Percentiles rank a stretch among this genome's conserved stretches.
phyloP scores from a whole-genome alignment of 2,329 filamentous ascomycete species.

The Apiospora rasikravindrae region DNA sequence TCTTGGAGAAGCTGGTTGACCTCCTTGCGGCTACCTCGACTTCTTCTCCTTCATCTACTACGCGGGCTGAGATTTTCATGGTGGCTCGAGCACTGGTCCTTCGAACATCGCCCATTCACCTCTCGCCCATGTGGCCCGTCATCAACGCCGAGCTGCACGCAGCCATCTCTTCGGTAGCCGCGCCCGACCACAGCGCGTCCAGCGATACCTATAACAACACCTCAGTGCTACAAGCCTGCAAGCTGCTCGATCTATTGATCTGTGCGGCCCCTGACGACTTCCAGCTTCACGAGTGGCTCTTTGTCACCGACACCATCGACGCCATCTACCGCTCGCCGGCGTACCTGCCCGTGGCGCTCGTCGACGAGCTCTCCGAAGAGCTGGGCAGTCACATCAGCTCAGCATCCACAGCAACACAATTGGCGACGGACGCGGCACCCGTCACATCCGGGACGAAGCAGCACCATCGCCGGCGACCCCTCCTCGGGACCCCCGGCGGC shows the following conservation, averaged over 20 bases:
- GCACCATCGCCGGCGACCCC: conserved; percentile 46
- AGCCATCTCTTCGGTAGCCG: conserved; percentile 75
- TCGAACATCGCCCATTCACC: conserved; percentile 77
- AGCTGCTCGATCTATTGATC: conserved; percentile 87
- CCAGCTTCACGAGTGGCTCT: conserved; percentile 97
- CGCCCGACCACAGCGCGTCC: conserved; percentile 65
- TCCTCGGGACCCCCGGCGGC: conserved; percentile 57
- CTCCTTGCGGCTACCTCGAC: conserved; percentile 82
- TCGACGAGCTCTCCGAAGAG: conserved; percentile 83
- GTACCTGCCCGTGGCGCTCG: conserved; percentile 75
- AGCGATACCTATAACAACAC: conserved; percentile 78
- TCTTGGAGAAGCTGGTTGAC: conserved; percentile 86
- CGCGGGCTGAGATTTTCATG: conserved; percentile 88
- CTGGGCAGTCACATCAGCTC: conserved; percentile 49
- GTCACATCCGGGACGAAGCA: conserved; percentile 18
- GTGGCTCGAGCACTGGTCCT: conserved; percentile 82
- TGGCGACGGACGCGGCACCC: conserved; percentile 43
- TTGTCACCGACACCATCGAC: conserved; percentile 95
- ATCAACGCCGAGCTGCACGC: conserved; percentile 85
- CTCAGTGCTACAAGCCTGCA: conserved; percentile 87
- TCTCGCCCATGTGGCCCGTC: conserved; percentile 87
- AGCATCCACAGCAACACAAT: background rate
- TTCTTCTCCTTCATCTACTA: conserved; percentile 90
- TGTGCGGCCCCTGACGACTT: conserved; percentile 92
- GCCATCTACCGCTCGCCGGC: conserved; percentile 82